Evolutionary conservation across 371 early-diverging fungal genomes (phyloP).

Genomic region (Sporodiniella umbellata): DNA sequence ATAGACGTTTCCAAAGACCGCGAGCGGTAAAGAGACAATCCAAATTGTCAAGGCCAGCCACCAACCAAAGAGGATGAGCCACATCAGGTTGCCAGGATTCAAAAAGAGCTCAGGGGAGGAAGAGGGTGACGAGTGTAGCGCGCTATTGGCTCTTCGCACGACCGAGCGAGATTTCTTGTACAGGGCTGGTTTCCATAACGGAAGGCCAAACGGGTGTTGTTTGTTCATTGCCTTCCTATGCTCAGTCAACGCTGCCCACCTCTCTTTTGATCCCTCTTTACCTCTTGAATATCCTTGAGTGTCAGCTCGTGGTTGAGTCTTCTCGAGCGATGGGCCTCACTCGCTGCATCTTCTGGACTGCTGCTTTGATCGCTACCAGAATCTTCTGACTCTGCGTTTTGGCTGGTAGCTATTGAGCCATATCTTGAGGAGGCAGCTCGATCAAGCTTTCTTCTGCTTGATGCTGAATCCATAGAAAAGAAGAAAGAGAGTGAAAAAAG

Average conservation of each 20-base stretch:
- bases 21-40: constrained; percentile 49
- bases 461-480: no score
- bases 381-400: background rate
- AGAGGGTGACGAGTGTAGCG: constrained; percentile 80
- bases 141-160: constrained; percentile 76
- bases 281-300: constrained; percentile 67
- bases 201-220: constrained; percentile 93
- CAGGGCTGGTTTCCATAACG: constrained; percentile 97
- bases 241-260: background rate
- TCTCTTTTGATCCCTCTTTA: constrained; percentile 15
- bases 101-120: constrained; percentile 63
- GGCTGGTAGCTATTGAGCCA: constrained; percentile 17
- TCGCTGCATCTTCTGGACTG: no score
- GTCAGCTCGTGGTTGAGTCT: constrained; percentile 57
- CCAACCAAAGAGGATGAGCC: constrained; percentile 90
- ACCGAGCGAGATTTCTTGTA: constrained; percentile 94
- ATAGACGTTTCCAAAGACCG: constrained; percentile 60
- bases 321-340: no score
- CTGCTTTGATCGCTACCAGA: no score
- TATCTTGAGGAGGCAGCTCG: constrained; percentile 18
- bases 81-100: constrained; percentile 84
- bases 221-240: constrained; percentile 68
- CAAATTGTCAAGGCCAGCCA: constrained; percentile 75
- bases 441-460: constrained; percentile 5
- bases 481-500: no score